phyloP scores from a whole-genome alignment of 2,329 filamentous ascomycete genomes.

The Daldinia sp. region DNA sequence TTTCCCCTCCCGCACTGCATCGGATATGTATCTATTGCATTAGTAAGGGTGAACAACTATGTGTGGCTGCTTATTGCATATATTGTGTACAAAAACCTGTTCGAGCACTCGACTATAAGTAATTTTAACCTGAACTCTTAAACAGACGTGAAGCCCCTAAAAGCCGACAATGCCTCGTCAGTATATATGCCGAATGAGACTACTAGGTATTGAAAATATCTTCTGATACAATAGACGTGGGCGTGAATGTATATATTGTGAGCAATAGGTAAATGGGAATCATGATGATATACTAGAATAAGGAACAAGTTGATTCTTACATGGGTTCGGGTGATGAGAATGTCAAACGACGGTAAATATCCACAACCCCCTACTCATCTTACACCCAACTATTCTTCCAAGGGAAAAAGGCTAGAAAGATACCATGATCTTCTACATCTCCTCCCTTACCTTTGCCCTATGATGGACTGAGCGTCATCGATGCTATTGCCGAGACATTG shows the following conservation, averaged over 20 bases:
- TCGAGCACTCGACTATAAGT: neutral
- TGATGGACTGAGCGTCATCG: neutral
- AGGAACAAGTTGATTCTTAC: neutral
- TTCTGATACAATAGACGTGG: neutral
- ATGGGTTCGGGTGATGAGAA: neutral
- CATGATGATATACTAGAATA: neutral
- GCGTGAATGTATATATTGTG: neutral
- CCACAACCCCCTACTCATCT: neutral
- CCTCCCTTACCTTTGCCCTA: neutral
- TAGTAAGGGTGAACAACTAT: neutral
- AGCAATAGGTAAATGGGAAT: neutral
- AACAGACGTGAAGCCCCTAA: neutral
- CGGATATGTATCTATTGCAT: neutral
- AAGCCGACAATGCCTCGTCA: neutral
- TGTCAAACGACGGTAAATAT: neutral
- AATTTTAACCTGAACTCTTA: neutral
- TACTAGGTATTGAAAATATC: neutral
- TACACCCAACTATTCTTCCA: neutral
- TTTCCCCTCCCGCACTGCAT: neutral
- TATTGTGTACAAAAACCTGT: too few species aligned
- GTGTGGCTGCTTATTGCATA: neutral
- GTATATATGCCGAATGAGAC: neutral
- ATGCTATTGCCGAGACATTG: constrained; percentile 2
- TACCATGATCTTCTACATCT: neutral
- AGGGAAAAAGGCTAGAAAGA: neutral